Evolutionary conservation across 371 early-diverging fungal genomes (phyloP), one percentile per base, ranked within the genome.

Genomic region (Apophysomyces trapeziformis): DNA sequence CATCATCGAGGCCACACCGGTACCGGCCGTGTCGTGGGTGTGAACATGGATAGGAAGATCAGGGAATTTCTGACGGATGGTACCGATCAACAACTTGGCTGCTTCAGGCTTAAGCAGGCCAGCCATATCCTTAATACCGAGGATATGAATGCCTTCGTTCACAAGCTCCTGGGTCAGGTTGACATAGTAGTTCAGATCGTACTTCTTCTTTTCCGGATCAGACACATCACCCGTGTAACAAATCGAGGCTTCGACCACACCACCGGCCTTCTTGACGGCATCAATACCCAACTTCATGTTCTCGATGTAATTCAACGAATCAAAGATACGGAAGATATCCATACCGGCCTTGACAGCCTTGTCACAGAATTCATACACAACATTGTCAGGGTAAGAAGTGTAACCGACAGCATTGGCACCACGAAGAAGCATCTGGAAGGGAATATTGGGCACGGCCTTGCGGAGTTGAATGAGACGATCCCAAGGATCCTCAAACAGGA

Each of bases 371-470:
- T 95, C 96, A 66, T 93, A 96, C 32, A 96, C 89, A 16, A 95
- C 93, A 71, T 97, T 96, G 80, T 97, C 98, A 5, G 98, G 98
- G 74, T 97, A 97, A 61, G 93, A 93, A 39, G 96, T 96, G 82
- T 96, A 96, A 38, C 98, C 98, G 26, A 97, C 98, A 9, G 96
- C 98, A 68, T 96, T 96, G 66, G 98, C 98, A 59, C 98, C 98
- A 76, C 98, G 92, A 60, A 97, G 88, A 39, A 97, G 85, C 98
- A 97, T 97, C 79, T 95, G 96, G 89, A 97, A 97, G 16, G 98
- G 98, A 73, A 97, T 87, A 79, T 96, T 96, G 73, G 98, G 98
- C n/a, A 93, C 94, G 16, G 93, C 85, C 58, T 87, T 79, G 58
- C 98, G 92, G 57, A 97, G 82, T 50, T 84, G 58, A 36, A 76